phyloP scores from a whole-genome alignment of 164 flowering plant genomes.

The Saururus chinensis region DNA sequence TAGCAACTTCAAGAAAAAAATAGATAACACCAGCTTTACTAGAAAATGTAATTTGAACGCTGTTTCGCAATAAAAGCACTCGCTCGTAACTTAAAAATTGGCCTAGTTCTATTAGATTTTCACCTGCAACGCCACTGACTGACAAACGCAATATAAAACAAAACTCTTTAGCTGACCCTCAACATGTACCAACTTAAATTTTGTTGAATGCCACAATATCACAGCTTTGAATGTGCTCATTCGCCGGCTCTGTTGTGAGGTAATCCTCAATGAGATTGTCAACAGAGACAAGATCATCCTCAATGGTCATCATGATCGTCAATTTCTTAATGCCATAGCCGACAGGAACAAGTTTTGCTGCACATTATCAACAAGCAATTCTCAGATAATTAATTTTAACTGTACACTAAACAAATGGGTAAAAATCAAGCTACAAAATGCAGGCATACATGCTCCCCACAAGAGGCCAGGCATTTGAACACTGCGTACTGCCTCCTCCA shows the following conservation, averaged over 20 bases:
- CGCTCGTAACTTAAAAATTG: not conserved
- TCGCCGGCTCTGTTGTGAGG: not conserved
- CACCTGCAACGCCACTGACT: not conserved
- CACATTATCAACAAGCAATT: not conserved
- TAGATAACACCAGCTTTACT: not conserved
- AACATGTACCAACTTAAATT: not conserved
- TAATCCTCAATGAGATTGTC: not conserved
- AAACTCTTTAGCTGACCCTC: not conserved
- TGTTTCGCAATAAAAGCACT: not conserved
- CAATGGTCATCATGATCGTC: not conserved
- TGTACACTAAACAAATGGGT: not conserved
- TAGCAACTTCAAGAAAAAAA: not conserved
- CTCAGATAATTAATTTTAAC: not conserved
- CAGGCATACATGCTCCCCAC: conserved; percentile 40
- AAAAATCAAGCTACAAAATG: not conserved
- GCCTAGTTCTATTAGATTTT: not conserved
- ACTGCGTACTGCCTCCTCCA: conserved; percentile 77
- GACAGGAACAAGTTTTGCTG: not conserved
- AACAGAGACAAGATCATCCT: not conserved
- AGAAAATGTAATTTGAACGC: not conserved
- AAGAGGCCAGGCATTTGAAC: conserved; percentile 66
- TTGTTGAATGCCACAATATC: not conserved
- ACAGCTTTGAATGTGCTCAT: not conserved
- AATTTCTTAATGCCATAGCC: not conserved
- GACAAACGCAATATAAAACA: not conserved